phyloP scores from a whole-genome alignment of 2,329 filamentous ascomycete genomes.

The Periconia sp. region DNA sequence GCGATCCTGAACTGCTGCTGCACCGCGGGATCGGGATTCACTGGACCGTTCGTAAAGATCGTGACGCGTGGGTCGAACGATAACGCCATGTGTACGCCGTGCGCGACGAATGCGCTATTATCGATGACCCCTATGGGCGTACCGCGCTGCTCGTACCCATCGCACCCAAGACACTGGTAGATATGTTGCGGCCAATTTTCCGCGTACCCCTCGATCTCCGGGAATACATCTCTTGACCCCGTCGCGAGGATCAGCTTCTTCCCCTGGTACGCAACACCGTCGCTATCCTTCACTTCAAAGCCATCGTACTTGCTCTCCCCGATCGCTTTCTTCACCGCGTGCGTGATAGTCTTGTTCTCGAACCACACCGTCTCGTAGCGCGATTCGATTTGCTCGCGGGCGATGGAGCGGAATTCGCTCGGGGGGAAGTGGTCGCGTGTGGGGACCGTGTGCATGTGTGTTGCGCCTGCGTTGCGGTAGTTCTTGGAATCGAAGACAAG shows the following conservation, averaged over 20 bases:
- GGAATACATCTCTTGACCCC: slow-evolving; percentile 56
- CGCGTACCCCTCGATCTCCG: slow-evolving; percentile 55
- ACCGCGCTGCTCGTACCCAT: slow-evolving; percentile 61
- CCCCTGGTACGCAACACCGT: slow-evolving; percentile 50
- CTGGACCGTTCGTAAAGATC: slow-evolving; percentile 27
- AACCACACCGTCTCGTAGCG: slow-evolving; percentile 43
- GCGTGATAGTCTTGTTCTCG: slow-evolving; percentile 24
- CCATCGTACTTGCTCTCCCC: slow-evolving; percentile 23
- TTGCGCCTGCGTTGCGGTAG: slow-evolving; percentile 47
- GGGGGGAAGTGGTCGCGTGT: slow-evolving; percentile 33
- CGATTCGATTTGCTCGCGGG: slow-evolving; percentile 37
- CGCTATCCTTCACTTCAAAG: slow-evolving; percentile 47
- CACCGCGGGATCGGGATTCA: slow-evolving; percentile 11
- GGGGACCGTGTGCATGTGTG: slow-evolving; percentile 49
- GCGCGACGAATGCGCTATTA: slow-evolving; percentile 20
- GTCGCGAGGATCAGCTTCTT: slow-evolving; percentile 59
- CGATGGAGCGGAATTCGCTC: slow-evolving; percentile 29
- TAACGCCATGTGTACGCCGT: slow-evolving; percentile 27
- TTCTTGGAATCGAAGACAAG: slow-evolving; percentile 47
- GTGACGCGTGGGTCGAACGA: slow-evolving; percentile 29
- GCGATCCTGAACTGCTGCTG: slow-evolving; percentile 22
- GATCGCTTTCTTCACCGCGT: slow-evolving; percentile 21
- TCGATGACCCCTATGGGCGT: slow-evolving; percentile 30
- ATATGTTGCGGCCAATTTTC: slow-evolving; percentile 53
- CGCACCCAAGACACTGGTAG: slow-evolving; percentile 63